These are phyloP conservation scores for Huiozyma naganishii DNA, from an alignment of 805 yeast species.

Conservation along the genomic window DNA sequence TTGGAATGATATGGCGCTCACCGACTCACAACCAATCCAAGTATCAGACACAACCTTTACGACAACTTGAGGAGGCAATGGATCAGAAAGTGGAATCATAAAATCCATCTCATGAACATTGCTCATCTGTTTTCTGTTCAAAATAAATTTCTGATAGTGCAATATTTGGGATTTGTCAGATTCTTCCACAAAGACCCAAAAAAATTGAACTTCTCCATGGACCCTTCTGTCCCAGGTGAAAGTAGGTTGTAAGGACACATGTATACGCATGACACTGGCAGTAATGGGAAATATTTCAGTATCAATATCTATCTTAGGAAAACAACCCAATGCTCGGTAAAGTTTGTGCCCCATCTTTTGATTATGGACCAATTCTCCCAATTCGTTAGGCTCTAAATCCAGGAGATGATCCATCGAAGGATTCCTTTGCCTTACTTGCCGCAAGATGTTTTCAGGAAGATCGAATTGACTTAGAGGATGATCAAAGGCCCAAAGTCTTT, in stretches of 20 bases:
- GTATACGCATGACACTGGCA: slow-evolving; percentile 72
- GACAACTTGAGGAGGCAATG: slow-evolving; percentile 80
- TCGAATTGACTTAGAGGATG: slow-evolving; percentile 89
- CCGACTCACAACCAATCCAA: slow-evolving; percentile 82
- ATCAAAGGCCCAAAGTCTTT: slow-evolving; percentile 76
- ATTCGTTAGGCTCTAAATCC: slow-evolving; percentile 60
- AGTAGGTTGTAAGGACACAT: slow-evolving; percentile 57
- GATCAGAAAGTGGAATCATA: slow-evolving; percentile 84
- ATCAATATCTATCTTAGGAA: slow-evolving; percentile 66
- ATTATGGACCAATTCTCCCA: slow-evolving; percentile 88
- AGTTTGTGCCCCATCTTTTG: slow-evolving; percentile 56
- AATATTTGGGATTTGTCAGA: slow-evolving; percentile 61
- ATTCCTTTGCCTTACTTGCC: slow-evolving; percentile 50
- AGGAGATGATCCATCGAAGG: slow-evolving; percentile 64
- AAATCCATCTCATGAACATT: slow-evolving; percentile 68
- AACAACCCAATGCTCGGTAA: slow-evolving; percentile 48
- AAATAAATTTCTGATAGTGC: slow-evolving; percentile 72
- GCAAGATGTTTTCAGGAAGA: slow-evolving; percentile 53
- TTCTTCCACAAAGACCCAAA: slow-evolving; percentile 90
- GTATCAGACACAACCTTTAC: slow-evolving; percentile 70
- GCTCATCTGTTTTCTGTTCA: slow-evolving; percentile 46
- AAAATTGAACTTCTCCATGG: slow-evolving; percentile 78
- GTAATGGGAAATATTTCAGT: slow-evolving; percentile 88
- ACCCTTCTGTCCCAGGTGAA: slow-evolving; percentile 75
- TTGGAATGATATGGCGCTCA: slow-evolving; percentile 73